Percentiles rank a stretch among this genome's conserved stretches.
Evolutionary conservation across 2,329 filamentous ascomycete species (phyloP).

Genomic region (Triangularia verruculosa): DNA sequence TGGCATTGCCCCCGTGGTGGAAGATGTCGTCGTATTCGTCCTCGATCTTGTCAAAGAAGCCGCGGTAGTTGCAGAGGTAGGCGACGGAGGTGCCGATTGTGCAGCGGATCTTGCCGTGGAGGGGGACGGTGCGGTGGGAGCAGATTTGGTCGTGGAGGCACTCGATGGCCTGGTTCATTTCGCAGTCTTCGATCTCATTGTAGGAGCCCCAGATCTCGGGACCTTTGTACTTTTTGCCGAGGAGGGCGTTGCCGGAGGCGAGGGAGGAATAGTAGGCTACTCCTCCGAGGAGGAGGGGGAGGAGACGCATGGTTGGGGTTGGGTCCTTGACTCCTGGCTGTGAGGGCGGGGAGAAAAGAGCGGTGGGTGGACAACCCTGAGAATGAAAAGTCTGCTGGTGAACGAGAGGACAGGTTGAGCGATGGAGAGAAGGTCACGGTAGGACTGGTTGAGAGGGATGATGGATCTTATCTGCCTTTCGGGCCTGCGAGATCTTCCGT

Average conservation of each 20-base stretch:
- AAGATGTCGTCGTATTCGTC: not conserved
- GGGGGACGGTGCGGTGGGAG: slow-evolving; percentile 4
- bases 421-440: not conserved
- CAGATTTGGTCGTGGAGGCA: slow-evolving; percentile 19
- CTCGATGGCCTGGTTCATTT: slow-evolving; percentile 20
- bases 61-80: slow-evolving; percentile 20
- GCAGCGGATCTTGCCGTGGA: slow-evolving; percentile 17
- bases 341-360: not conserved
- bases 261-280: not conserved
- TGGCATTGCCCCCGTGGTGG: no score
- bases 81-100: slow-evolving; percentile 15
- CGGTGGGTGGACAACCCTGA: not conserved
- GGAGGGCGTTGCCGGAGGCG: not conserved
- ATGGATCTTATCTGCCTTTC: not conserved
- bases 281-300: not conserved
- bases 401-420: not conserved
- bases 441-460: not conserved
- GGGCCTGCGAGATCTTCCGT: not conserved
- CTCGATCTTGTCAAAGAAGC: not conserved
- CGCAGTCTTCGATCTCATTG: slow-evolving; percentile 16
- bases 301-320: not conserved
- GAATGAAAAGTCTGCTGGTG: not conserved
- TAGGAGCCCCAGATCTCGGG: slow-evolving; percentile 14
- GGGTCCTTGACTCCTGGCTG: not conserved
- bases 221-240: not conserved